A percentile compares a stretch with the other conserved stretches of the same genome.
These are phyloP conservation scores for Yarrowia galli DNA, from an alignment of 1,139 yeast genomes.

Conservation along the genomic window DNA sequence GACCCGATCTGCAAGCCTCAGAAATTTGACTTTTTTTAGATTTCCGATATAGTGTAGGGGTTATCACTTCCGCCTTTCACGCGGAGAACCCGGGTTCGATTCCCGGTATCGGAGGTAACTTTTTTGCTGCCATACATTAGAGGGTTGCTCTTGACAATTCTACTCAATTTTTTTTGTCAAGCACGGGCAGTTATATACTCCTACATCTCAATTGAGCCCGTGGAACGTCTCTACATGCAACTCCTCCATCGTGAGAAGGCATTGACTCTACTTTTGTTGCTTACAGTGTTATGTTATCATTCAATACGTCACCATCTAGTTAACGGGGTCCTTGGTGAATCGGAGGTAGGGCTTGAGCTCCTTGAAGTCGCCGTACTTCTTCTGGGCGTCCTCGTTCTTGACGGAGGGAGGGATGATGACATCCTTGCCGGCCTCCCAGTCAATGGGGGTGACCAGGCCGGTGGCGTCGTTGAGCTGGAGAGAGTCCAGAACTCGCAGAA, in stretches of 20 bases:
- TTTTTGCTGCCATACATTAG: neutral
- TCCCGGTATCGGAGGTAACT: constrained; percentile 37
- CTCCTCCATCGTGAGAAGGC: too few species aligned
- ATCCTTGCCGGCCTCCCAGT: constrained; percentile 77
- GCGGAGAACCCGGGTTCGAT: constrained; percentile 40
- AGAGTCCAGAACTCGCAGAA: constrained; percentile 84
- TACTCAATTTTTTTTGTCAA: too few species aligned
- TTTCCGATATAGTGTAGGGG: constrained; percentile 39
- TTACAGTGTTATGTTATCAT: neutral
- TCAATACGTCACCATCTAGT: neutral
- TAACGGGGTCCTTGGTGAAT: constrained; percentile 50
- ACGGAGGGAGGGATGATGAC: constrained; percentile 89
- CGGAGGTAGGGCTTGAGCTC: constrained; percentile 86
- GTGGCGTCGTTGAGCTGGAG: constrained; percentile 79
- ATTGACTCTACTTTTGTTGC: too few species aligned
- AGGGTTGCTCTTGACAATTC: too few species aligned
- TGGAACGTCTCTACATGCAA: too few species aligned
- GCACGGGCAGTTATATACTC: too few species aligned
- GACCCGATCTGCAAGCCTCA: neutral
- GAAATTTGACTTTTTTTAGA: constrained; percentile 3
- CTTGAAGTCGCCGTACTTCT: constrained; percentile 80
- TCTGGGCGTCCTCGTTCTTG: constrained; percentile 78
- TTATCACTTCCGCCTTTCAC: constrained; percentile 39
- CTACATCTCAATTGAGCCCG: too few species aligned
- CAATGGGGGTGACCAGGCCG: constrained; percentile 84